These are phyloP conservation scores for Dothideomycetes sp. DNA, from an alignment of 2,329 filamentous ascomycete genomes.

Conservation along the genomic window DNA sequence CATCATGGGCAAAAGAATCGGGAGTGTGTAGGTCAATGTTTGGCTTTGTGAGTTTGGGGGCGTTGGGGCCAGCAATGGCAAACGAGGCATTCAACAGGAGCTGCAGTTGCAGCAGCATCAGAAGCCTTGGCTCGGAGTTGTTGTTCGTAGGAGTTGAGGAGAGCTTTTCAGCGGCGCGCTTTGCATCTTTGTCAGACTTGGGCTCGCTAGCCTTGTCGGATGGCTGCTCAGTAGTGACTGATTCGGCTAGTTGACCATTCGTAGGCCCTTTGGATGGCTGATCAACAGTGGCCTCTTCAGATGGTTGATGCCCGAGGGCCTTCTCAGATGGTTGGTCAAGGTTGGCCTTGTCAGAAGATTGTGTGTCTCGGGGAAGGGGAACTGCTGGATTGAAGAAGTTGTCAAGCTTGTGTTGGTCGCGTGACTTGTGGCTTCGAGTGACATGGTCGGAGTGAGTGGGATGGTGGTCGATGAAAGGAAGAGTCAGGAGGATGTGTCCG, in stretches of 20 bases:
- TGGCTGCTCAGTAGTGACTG: too few species aligned
- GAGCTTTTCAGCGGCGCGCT: slow-evolving; percentile 1
- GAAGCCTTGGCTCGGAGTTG: slow-evolving; percentile 20
- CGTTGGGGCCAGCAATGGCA: slow-evolving; percentile 3
- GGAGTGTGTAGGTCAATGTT: slow-evolving; percentile 51
- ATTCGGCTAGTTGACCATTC: too few species aligned
- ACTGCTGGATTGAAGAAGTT: neutral
- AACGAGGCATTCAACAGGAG: slow-evolving; percentile 9
- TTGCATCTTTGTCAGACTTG: slow-evolving; percentile 3
- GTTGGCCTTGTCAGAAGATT: too few species aligned
- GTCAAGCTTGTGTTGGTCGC: neutral
- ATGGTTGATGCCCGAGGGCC: too few species aligned
- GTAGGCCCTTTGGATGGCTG: too few species aligned
- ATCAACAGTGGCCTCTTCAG: too few species aligned
- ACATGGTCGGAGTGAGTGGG: too few species aligned
- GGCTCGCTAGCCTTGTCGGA: too few species aligned
- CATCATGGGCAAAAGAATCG: slow-evolving; percentile 37
- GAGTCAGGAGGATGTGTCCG: slow-evolving; percentile 5
- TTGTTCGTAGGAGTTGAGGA: neutral
- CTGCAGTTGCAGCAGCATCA: slow-evolving; percentile 31
- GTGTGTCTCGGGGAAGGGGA: neutral
- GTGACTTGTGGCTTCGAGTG: neutral
- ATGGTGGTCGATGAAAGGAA: slow-evolving; percentile 5
- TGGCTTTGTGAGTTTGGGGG: slow-evolving; percentile 30
- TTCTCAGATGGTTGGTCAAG: too few species aligned